Conservation (phyloP, 352 stramenopile genomes). For the Phytophthora brassicae region DNA sequence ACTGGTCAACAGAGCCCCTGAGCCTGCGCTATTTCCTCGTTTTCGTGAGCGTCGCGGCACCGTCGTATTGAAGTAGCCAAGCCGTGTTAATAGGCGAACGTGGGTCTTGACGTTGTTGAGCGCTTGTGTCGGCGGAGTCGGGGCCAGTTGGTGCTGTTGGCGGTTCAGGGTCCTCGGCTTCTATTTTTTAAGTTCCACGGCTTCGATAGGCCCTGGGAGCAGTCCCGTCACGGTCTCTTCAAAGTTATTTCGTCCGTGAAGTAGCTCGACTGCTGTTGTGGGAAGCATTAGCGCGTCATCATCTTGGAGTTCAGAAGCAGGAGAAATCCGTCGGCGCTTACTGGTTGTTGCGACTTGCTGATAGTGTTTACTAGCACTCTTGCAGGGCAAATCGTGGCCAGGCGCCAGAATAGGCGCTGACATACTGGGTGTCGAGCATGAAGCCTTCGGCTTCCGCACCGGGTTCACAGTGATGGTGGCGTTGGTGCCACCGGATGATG, state of each 20-base stretch:
- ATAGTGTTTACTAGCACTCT: neutral
- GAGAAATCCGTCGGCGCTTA: neutral
- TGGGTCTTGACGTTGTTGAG: neutral
- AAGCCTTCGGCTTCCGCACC: neutral
- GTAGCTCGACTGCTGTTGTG: neutral
- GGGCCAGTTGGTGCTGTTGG: neutral
- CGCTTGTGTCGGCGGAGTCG: neutral
- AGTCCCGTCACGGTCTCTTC: no score
- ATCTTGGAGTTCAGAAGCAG: neutral
- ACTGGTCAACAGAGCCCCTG: neutral
- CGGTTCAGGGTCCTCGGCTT: neutral
- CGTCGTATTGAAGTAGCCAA: neutral
- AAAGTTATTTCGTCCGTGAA: no score
- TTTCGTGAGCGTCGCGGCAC: neutral
- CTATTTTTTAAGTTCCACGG: no score
- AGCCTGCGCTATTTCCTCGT: neutral
- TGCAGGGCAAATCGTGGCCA: no score
- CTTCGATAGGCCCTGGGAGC: no score
- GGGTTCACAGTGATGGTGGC: neutral
- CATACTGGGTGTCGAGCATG: neutral
- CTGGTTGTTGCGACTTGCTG: neutral
- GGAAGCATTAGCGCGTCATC: neutral
- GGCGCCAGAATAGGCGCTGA: neutral
- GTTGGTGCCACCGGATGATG: neutral
- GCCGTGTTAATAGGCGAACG: no score